Evolutionary conservation across 1,139 yeast species (phyloP), one percentile per base, ranked within the genome.

Genomic region (Geotrichum citri-aurantii): DNA sequence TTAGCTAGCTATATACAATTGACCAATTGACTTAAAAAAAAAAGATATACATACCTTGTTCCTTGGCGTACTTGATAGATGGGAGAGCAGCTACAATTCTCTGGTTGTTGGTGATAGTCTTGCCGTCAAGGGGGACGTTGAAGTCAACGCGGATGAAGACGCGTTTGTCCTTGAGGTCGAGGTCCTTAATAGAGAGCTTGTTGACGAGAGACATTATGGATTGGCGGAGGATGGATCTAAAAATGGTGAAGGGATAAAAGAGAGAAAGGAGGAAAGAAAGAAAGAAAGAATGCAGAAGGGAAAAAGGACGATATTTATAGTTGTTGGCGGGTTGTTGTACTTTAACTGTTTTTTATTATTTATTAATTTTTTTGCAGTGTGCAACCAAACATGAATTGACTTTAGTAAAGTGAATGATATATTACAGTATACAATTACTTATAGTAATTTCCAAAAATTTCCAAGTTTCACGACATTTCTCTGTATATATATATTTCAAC

Each of bases 21-120:
- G 17, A 42, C 17, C 23, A 50, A 50, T 58, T 42, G 59, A 33
- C 8, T 31, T 17, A n/a, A 17, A 5, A 23, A 37, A 26, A 10
- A 24, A 37, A 14, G 49, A 24, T 23, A n/a, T 19, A 46, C 57
- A 26, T 47, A 67, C 73, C 75, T 60, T 91, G 85, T 71, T 88
- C 92, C 74, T 87, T 79, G 60, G 93, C 97, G 74, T 91, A 91
- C 79, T 92, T 79, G 80, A 92, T 92, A 67, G 98, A 91, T 75
- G 98, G 98, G 70, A 92, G 80, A 66, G 98, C 98, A 74, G 97
- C 98, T 69, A 90, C 97, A 74, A 92, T 93, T 79, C 98, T 86
- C 81, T 92, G 97, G 80, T 92, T 92, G 85, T 93, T 92, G 81
- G 98, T 93, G 82, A 92, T 93, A 74, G 86, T 90, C 71, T 82